Conservation (phyloP, 1,139 yeast genomes). For the Lodderomyces parapsilosis region DNA sequence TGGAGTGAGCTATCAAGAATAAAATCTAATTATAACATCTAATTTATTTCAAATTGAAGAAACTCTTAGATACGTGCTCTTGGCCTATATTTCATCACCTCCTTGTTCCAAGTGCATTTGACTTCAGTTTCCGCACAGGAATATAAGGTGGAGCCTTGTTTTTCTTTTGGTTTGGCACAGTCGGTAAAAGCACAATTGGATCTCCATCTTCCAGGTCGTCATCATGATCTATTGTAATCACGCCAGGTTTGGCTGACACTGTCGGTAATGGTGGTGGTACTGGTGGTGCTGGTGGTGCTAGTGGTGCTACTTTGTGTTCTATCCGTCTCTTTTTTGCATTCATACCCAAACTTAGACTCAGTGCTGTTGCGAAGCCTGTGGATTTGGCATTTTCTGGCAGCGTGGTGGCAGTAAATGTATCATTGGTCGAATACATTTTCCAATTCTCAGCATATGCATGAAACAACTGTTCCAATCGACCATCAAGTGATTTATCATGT, state of each 20-base stretch:
- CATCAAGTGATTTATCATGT: constrained; percentile 7
- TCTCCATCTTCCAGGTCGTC: background rate
- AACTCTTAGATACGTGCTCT: too few relatives aligned
- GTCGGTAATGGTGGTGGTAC: too few relatives aligned
- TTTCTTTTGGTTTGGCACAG: background rate
- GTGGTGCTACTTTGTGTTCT: background rate
- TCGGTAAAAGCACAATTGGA: background rate
- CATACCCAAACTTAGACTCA: background rate
- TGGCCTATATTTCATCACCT: too few relatives aligned
- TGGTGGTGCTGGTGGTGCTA: background rate
- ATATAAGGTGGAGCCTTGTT: constrained; percentile 7
- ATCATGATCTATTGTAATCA: background rate
- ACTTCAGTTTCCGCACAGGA: background rate
- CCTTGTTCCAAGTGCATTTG: background rate
- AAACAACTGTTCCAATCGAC: constrained; percentile 56
- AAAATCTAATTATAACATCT: background rate
- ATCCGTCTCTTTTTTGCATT: background rate
- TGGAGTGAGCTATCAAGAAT: background rate
- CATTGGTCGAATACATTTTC: constrained; percentile 1
- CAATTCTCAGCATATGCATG: constrained; percentile 33
- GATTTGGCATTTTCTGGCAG: background rate
- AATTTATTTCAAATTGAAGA: too few relatives aligned
- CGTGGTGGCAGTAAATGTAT: background rate
- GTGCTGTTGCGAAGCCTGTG: background rate
- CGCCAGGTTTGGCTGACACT: too few relatives aligned